phyloP scores from a whole-genome alignment of 192 early-diverging fungal genomes.

The Entomortierella lignicola region DNA sequence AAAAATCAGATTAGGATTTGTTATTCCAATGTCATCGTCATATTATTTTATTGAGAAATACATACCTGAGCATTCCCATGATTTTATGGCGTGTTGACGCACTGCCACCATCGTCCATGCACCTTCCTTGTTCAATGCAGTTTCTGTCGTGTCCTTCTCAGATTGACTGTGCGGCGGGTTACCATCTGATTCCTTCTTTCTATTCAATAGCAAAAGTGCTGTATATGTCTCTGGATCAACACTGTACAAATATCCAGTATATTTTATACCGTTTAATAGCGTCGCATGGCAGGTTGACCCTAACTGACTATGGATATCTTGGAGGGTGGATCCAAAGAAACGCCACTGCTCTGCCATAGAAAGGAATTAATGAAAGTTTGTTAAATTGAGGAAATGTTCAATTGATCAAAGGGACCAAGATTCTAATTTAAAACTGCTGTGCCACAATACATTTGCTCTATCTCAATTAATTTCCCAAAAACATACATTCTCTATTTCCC shows the following conservation, averaged over 20 bases:
- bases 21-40: no score
- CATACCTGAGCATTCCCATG: conserved; percentile 2
- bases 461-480: not conserved
- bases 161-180: not conserved
- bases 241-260: conserved; percentile 44
- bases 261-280: conserved; percentile 23
- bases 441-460: not conserved
- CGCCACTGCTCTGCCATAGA: conserved; percentile 29
- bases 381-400: not conserved
- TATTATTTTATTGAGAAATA: no score
- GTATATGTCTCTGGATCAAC: conserved; percentile 52
- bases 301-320: conserved; percentile 24
- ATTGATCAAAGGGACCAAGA: no score
- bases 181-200: not conserved
- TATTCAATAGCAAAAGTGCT: conserved; percentile 20
- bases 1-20: no score
- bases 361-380: not conserved
- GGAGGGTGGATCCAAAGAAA: conserved; percentile 26
- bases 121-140: no score
- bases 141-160: not conserved
- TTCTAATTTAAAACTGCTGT: not conserved
- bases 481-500: not conserved
- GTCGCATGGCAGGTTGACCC: conserved; percentile 22
- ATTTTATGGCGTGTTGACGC: conserved; percentile 28
- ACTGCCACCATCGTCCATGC: conserved; percentile 26